Evolutionary conservation across 495 filamentous ascomycete species (phyloP).

Genomic region (Platismatia glauca): DNA sequence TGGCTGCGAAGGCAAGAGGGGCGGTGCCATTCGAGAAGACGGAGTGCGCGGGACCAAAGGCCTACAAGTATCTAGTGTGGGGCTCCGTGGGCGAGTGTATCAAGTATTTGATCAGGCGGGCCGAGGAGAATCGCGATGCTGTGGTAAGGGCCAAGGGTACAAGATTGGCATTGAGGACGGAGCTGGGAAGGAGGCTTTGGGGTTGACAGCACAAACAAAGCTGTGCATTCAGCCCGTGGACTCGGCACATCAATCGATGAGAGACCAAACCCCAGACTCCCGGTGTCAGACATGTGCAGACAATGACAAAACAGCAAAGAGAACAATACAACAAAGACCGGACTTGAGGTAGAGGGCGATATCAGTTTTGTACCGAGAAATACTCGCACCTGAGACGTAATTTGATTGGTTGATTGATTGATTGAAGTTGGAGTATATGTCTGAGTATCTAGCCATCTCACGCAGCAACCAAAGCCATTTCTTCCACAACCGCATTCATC

Average conservation of each 20-base stretch:
- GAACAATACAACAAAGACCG: background rate
- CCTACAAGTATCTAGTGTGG: conserved; percentile 90
- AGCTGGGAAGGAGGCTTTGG: conserved; percentile 38
- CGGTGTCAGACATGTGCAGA: background rate
- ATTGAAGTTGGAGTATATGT: no score
- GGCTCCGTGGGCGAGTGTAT: conserved; percentile 86
- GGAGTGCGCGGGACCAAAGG: conserved; percentile 43
- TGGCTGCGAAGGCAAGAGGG: conserved; percentile 35
- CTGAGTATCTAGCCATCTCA: no score
- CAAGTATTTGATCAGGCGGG: conserved; percentile 79
- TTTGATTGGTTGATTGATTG: no score
- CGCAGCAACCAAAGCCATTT: background rate
- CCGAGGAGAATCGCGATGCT: conserved; percentile 87
- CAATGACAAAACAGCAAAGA: background rate
- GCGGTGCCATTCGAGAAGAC: conserved; percentile 1
- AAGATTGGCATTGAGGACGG: conserved; percentile 60
- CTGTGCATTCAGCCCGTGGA: no score
- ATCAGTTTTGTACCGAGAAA: no score
- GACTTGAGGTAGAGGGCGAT: no score
- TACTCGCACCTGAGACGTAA: no score
- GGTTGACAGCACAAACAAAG: background rate
- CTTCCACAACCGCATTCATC: no score
- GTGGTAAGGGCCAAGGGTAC: conserved; percentile 68
- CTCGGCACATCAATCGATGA: background rate
- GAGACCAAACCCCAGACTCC: background rate